Conservation (phyloP, 345 rosid species). For the Euphorbia lathyris region DNA sequence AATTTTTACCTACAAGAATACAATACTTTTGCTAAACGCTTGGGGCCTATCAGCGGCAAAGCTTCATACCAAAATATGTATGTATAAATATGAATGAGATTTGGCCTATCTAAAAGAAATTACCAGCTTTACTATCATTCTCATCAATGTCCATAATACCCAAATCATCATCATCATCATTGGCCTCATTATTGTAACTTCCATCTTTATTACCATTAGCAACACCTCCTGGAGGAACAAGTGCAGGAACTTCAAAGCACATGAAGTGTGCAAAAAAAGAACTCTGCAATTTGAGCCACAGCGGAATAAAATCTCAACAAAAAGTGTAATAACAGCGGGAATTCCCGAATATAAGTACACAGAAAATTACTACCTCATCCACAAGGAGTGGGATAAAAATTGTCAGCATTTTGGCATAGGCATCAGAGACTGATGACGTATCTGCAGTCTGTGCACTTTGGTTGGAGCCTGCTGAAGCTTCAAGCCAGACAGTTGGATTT, state of each 20-base stretch:
- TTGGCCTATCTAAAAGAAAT: constrained; percentile 15
- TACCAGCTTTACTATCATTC: constrained; percentile 72
- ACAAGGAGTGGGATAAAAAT: constrained; percentile 97
- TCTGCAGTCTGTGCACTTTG: constrained; percentile 66
- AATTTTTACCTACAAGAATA: constrained; percentile 56
- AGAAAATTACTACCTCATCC: constrained; percentile 65
- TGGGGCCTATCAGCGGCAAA: constrained; percentile 12
- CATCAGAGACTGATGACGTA: constrained; percentile 92
- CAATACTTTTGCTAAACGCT: constrained; percentile 10
- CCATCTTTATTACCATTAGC: constrained; percentile 58
- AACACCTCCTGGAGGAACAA: constrained; percentile 77
- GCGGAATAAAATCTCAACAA: constrained; percentile 11
- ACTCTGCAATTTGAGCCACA: constrained; percentile 64
- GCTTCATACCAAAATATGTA: constrained; percentile 9
- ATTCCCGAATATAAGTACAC: constrained; percentile 11
- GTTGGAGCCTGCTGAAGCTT: constrained; percentile 77
- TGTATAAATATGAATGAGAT: constrained; percentile 16
- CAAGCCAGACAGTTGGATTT: constrained; percentile 94
- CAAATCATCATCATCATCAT: constrained; percentile 71
- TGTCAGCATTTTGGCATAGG: constrained; percentile 94
- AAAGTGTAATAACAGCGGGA: constrained; percentile 15
- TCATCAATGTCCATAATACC: constrained; percentile 97
- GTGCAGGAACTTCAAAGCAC: constrained; percentile 99
- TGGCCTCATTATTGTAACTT: constrained; percentile 22
- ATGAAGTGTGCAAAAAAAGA: constrained; percentile 98